Evolutionary conservation across 176 grass and related monocot genomes (phyloP).

Genomic region (Oryza australiensis): DNA sequence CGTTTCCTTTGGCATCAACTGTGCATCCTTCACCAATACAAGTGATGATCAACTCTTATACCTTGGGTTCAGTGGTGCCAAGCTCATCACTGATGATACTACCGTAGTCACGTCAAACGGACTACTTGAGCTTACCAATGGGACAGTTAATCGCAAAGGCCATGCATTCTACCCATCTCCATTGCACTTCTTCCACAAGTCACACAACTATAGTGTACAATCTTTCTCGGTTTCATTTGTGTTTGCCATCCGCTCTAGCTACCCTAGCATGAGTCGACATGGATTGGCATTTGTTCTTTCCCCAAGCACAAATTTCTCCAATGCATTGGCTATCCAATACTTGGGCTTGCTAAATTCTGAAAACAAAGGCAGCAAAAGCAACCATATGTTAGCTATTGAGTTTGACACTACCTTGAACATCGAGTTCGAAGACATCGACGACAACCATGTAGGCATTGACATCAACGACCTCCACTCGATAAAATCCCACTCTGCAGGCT

Average conservation of each 20-base stretch:
- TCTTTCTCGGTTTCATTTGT: slow-evolving; percentile 41
- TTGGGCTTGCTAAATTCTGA: not conserved
- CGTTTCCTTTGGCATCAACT: not conserved
- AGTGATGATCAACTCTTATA: slow-evolving; percentile 10
- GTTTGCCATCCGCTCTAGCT: slow-evolving; percentile 27
- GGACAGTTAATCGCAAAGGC: slow-evolving; percentile 13
- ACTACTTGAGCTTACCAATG: slow-evolving; percentile 32
- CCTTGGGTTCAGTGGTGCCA: not conserved
- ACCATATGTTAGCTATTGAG: slow-evolving; percentile 7
- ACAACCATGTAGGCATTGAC: slow-evolving; percentile 16
- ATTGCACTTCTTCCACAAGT: not conserved
- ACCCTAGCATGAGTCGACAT: not conserved
- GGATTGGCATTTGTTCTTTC: not conserved
- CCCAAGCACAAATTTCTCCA: not conserved
- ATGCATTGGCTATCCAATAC: not conserved
- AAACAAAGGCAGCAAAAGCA: not conserved
- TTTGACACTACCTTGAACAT: slow-evolving; percentile 1
- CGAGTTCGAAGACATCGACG: not conserved
- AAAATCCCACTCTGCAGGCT: not conserved
- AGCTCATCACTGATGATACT: not conserved
- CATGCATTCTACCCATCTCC: slow-evolving; percentile 35
- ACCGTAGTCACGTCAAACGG: slow-evolving; percentile 14
- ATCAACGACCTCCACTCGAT: slow-evolving; percentile 11
- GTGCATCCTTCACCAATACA: not conserved
- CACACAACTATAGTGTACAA: not conserved